Conservation (phyloP, 2,329 filamentous ascomycete genomes). For the Cercospora canescens region DNA sequence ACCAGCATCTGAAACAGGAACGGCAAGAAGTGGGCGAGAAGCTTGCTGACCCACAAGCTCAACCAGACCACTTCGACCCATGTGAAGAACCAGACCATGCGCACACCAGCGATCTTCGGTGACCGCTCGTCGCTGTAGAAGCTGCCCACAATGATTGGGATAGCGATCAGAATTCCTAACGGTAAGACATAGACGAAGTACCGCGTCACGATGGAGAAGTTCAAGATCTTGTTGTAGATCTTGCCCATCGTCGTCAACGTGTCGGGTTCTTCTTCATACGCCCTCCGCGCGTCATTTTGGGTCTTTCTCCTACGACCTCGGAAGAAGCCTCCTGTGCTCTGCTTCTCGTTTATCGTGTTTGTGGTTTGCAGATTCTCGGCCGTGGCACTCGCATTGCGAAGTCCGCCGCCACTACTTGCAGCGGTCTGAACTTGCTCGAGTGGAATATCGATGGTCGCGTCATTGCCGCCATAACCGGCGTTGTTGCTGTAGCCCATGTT, state of each 20-base stretch:
- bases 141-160: conserved; percentile 64
- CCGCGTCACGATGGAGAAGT: conserved; percentile 63
- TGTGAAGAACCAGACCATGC: conserved; percentile 62
- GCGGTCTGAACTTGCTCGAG: conserved; percentile 56
- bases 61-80: conserved; percentile 68
- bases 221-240: conserved; percentile 61
- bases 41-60: conserved; percentile 62
- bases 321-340: conserved; percentile 40
- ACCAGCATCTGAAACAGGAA: conserved; percentile 61
- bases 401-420: conserved; percentile 42
- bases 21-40: conserved; percentile 60
- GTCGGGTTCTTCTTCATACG: conserved; percentile 52
- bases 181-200: conserved; percentile 65
- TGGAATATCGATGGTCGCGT: conserved; percentile 63
- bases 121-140: conserved; percentile 38
- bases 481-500: conserved; percentile 43
- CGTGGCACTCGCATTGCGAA: conserved; percentile 40
- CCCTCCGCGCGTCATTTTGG: conserved; percentile 31
- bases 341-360: conserved; percentile 36
- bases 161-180: conserved; percentile 57
- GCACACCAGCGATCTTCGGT: conserved; percentile 56
- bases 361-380: conserved; percentile 32
- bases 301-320: conserved; percentile 38
- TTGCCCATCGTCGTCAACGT: conserved; percentile 60
- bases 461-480: conserved; percentile 55